These are phyloP conservation scores for Aspergillus carbonarius DNA, from an alignment of 2,329 filamentous ascomycete species.

Conservation along the genomic window DNA sequence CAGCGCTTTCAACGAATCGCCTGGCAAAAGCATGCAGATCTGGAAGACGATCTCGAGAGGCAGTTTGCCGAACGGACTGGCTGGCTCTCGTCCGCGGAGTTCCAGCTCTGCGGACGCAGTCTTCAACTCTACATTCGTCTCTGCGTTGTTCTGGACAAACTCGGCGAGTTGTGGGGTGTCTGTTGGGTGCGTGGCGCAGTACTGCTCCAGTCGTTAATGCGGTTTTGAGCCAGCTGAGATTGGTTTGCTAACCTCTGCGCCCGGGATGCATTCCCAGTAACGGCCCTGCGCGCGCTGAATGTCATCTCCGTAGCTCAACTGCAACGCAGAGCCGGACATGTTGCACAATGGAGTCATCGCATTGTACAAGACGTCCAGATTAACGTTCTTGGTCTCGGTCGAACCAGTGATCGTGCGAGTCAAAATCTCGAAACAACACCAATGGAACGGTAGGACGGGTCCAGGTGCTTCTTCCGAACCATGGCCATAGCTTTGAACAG, in stretches of 20 bases:
- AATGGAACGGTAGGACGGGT: conserved; percentile 23
- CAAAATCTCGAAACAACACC: conserved; percentile 23
- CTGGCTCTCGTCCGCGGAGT: conserved; percentile 10
- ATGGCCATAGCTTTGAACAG: conserved; percentile 17
- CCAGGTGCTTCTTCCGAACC: conserved; percentile 19
- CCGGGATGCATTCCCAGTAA: conserved; percentile 24
- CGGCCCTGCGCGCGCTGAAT: conserved; percentile 20
- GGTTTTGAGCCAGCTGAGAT: background rate
- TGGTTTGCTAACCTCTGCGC: background rate
- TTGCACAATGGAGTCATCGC: conserved; percentile 18
- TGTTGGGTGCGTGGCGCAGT: conserved; percentile 18
- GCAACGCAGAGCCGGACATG: conserved; percentile 12
- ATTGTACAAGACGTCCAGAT: conserved; percentile 19
- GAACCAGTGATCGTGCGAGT: conserved; percentile 17
- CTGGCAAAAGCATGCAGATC: conserved; percentile 21
- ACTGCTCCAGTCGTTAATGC: conserved; percentile 11
- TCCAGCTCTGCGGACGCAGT: conserved; percentile 4
- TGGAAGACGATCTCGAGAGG: conserved; percentile 19
- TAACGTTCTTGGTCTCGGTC: conserved; percentile 12
- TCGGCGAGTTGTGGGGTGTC: conserved; percentile 10
- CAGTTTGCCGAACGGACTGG: conserved; percentile 17
- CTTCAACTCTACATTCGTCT: conserved; percentile 9
- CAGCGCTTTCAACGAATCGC: conserved; percentile 17
- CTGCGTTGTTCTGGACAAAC: conserved; percentile 9
- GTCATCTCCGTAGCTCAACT: conserved; percentile 20